Evolutionary conservation across 169 alveolate genomes (phyloP).

Genomic region (Plasmodium vinckei): DNA sequence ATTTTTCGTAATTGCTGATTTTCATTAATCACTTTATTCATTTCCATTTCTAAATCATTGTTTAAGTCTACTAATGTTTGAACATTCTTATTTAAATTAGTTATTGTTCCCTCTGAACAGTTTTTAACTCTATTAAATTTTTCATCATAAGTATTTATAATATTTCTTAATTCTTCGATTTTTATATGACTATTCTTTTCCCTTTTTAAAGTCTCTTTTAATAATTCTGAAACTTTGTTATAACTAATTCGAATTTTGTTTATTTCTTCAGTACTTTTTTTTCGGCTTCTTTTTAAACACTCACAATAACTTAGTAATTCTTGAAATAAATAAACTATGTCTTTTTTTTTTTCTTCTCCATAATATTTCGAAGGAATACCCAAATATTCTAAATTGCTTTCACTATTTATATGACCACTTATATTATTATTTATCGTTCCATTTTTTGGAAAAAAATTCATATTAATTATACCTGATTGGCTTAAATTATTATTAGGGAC

Average conservation of each 20-base stretch:
- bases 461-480: slow-evolving; percentile 7
- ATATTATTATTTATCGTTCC: neutral
- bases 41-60: slow-evolving; percentile 61
- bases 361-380: slow-evolving; percentile 11
- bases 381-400: slow-evolving; percentile 17
- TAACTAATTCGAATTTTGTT: slow-evolving; percentile 60
- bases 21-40: slow-evolving; percentile 65
- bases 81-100: slow-evolving; percentile 68
- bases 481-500: neutral
- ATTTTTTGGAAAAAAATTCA: slow-evolving; percentile 16
- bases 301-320: slow-evolving; percentile 67
- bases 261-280: slow-evolving; percentile 58
- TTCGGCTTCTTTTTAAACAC: slow-evolving; percentile 64
- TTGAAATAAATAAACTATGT: slow-evolving; percentile 63
- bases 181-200: slow-evolving; percentile 71
- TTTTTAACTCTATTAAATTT: slow-evolving; percentile 65
- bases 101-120: slow-evolving; percentile 69
- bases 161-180: slow-evolving; percentile 69
- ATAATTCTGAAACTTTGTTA: slow-evolving; percentile 61
- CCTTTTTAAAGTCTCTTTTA: slow-evolving; percentile 58
- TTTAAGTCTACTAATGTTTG: slow-evolving; percentile 61
- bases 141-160: slow-evolving; percentile 51
- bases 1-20: slow-evolving; percentile 50
- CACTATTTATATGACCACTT: slow-evolving; percentile 15
- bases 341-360: slow-evolving; percentile 34